phyloP scores from a whole-genome alignment of 345 rosid genomes.

The Turritis glabra region DNA sequence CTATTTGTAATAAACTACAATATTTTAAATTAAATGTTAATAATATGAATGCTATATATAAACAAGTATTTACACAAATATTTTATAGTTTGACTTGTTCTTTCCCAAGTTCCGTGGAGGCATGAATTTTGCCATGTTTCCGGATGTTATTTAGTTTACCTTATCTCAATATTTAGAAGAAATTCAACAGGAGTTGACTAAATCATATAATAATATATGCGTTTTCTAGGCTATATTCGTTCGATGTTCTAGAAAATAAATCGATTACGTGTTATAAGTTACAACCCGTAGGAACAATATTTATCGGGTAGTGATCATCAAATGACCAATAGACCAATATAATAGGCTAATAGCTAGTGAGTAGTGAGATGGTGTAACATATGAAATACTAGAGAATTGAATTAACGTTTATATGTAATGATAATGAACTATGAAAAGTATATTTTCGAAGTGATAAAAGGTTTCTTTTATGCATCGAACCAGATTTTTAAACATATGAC shows the following conservation, averaged over 20 bases:
- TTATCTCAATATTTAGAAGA: constrained; percentile 16
- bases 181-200: constrained; percentile 17
- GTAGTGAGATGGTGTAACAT: neutral
- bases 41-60: constrained; percentile 3
- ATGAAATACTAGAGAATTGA: neutral
- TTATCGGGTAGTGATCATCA: neutral
- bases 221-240: neutral
- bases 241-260: neutral
- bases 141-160: constrained; percentile 22
- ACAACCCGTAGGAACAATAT: neutral
- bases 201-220: neutral
- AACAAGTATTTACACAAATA: constrained; percentile 5
- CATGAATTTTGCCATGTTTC: constrained; percentile 36
- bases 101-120: constrained; percentile 31
- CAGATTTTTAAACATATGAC: neutral
- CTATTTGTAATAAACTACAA: neutral
- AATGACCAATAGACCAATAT: neutral
- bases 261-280: constrained; percentile 7
- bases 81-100: constrained; percentile 29
- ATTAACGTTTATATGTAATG: neutral
- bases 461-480: neutral
- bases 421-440: neutral
- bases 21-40: constrained; percentile 6
- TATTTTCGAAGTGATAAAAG: neutral
- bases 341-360: too few relatives aligned